A percentile compares a stretch with the other conserved stretches of the same genome.
phyloP scores from a whole-genome alignment of 176 grass and related monocot genomes.

The Musa itinerans region DNA sequence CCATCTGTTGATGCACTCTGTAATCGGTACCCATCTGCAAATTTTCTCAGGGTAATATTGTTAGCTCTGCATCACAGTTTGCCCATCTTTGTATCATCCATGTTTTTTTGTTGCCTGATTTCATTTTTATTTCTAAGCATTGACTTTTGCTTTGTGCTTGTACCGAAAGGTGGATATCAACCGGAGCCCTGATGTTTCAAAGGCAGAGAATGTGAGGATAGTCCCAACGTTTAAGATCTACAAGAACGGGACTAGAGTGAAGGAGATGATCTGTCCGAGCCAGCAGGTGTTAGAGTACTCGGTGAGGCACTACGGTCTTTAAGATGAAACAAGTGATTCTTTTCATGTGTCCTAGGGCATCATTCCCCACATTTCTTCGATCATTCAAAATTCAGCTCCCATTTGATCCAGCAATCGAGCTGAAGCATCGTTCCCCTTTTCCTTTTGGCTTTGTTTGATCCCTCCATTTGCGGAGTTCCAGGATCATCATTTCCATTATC shows the following conservation, averaged over 20 bases:
- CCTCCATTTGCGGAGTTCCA: background rate
- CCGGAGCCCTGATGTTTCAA: slow-evolving; percentile 48
- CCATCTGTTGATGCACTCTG: slow-evolving; percentile 50
- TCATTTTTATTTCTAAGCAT: background rate
- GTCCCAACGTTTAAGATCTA: slow-evolving; percentile 97
- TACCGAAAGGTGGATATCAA: slow-evolving; percentile 62
- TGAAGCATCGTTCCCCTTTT: background rate
- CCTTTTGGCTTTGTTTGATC: slow-evolving; percentile 1
- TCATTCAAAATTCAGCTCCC: slow-evolving; percentile 27
- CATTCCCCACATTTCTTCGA: slow-evolving; percentile 21
- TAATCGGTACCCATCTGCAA: slow-evolving; percentile 36
- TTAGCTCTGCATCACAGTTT: background rate
- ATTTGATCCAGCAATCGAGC: background rate
- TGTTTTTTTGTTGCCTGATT: background rate
- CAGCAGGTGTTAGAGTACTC: slow-evolving; percentile 77
- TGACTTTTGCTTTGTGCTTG: background rate
- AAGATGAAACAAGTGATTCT: slow-evolving; percentile 32
- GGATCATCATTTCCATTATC: slow-evolving; percentile 22
- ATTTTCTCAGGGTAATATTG: slow-evolving; percentile 62
- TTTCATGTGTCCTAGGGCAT: slow-evolving; percentile 1
- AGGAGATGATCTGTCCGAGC: slow-evolving; percentile 96
- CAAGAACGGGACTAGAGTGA: slow-evolving; percentile 64
- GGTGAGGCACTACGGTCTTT: slow-evolving; percentile 73
- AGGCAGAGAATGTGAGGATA: slow-evolving; percentile 64
- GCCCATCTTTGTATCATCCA: background rate